Evolutionary conservation across 371 early-diverging fungal species (phyloP).

Genomic region (Gilbertella persicaria): DNA sequence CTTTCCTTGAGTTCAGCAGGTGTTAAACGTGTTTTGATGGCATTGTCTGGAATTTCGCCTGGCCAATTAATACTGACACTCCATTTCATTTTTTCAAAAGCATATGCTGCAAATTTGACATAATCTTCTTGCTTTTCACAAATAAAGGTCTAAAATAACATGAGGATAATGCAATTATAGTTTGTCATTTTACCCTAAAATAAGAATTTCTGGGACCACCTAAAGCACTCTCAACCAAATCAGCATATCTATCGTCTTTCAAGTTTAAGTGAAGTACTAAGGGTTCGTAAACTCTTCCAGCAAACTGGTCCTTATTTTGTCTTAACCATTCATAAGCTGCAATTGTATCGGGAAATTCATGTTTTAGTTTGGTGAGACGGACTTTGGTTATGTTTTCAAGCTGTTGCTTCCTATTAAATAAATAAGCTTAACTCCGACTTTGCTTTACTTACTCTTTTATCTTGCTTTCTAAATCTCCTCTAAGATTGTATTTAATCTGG

Average conservation of each 20-base stretch:
- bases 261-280: constrained; percentile 67
- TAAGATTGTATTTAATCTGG: background rate
- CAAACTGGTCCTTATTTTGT: constrained; percentile 62
- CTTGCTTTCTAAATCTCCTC: constrained; percentile 25
- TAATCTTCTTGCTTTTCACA: constrained; percentile 82
- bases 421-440: background rate
- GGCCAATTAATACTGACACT: constrained; percentile 67
- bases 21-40: constrained; percentile 47
- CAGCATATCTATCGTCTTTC: constrained; percentile 61
- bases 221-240: constrained; percentile 63
- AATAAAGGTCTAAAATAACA: constrained; percentile 69
- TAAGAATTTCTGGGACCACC: constrained; percentile 34
- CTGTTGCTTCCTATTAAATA: constrained; percentile 37
- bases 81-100: constrained; percentile 58
- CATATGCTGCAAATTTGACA: constrained; percentile 55
- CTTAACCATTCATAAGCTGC: constrained; percentile 68
- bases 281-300: constrained; percentile 76
- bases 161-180: background rate
- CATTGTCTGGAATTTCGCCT: constrained; percentile 26
- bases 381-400: constrained; percentile 59
- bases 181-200: constrained; percentile 43
- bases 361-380: constrained; percentile 47
- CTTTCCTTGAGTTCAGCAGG: constrained; percentile 28
- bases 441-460: constrained; percentile 21
- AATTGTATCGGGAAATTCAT: constrained; percentile 50